Conservation (phyloP, 2,329 filamentous ascomycete species). For the Rachicladosporium sp. region DNA sequence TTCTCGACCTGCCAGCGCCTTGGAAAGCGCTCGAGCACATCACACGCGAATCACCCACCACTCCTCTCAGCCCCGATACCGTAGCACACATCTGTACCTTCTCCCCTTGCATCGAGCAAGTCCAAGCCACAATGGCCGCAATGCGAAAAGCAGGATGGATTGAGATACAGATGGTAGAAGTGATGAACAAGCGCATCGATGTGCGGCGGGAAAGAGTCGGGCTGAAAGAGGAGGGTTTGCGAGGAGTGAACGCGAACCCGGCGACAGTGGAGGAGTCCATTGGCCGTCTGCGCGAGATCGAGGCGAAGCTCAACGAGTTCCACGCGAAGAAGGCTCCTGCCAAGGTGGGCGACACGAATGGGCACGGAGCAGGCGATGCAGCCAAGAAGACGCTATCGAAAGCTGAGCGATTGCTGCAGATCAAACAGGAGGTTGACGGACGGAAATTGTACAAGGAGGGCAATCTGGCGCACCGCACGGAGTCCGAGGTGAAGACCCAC, state of each 20-base stretch:
- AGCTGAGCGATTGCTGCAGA: slow-evolving; percentile 20
- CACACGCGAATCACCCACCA: slow-evolving; percentile 37
- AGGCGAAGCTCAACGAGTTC: slow-evolving; percentile 54
- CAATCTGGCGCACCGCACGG: slow-evolving; percentile 63
- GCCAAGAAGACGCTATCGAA: slow-evolving; percentile 13
- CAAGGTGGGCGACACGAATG: slow-evolving; percentile 8
- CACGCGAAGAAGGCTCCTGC: slow-evolving; percentile 31
- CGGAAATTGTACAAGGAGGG: slow-evolving; percentile 62
- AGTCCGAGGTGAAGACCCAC: slow-evolving; percentile 85
- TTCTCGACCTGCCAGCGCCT: slow-evolving; percentile 68
- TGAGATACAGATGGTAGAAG: slow-evolving; percentile 86
- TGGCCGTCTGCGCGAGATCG: slow-evolving; percentile 57
- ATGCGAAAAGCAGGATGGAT: slow-evolving; percentile 78
- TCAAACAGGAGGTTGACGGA: slow-evolving; percentile 24
- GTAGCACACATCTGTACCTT: slow-evolving; percentile 81
- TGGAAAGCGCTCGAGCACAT: slow-evolving; percentile 70
- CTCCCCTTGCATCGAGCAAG: slow-evolving; percentile 94
- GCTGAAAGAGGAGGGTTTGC: slow-evolving; percentile 51
- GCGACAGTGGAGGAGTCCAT: slow-evolving; percentile 72
- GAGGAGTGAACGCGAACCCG: slow-evolving; percentile 57
- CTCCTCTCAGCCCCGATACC: slow-evolving; percentile 55
- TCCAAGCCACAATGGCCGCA: slow-evolving; percentile 68
- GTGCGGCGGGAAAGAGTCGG: slow-evolving; percentile 72
- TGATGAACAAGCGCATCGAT: slow-evolving; percentile 67
- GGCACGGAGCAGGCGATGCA: not conserved